These are phyloP conservation scores for Sarocladium oryzae DNA, from an alignment of 2,329 filamentous ascomycete genomes.

Conservation along the genomic window DNA sequence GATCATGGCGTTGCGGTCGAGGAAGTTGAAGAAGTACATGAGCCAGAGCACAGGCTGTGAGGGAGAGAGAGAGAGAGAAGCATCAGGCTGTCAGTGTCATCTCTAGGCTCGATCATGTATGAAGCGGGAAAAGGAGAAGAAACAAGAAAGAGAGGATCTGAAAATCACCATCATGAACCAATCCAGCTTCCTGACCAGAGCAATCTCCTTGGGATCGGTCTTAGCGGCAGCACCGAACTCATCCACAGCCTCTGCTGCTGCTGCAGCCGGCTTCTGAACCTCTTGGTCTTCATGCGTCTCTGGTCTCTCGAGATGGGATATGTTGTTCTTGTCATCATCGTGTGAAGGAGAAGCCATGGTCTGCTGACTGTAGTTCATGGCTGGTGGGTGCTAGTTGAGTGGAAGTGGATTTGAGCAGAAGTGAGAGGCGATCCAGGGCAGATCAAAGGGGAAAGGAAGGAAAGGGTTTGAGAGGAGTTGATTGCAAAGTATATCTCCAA, in stretches of 20 bases:
- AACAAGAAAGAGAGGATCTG: not conserved
- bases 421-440: too few species aligned
- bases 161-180: constrained; percentile 18
- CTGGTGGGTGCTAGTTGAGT: not conserved
- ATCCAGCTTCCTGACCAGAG: constrained; percentile 19
- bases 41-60: constrained; percentile 8
- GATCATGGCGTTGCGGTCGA: constrained; percentile 25
- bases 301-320: not conserved
- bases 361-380: not conserved
- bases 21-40: constrained; percentile 20
- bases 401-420: too few species aligned
- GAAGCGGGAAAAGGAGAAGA: not conserved
- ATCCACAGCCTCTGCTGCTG: not conserved
- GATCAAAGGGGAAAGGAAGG: too few species aligned
- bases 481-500: too few species aligned
- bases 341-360: not conserved
- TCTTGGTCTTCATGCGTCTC: not conserved
- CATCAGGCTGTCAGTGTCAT: too few species aligned
- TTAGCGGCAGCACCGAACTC: constrained; percentile 19
- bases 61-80: not conserved
- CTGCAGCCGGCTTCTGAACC: not conserved
- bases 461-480: too few species aligned
- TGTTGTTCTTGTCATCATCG: not conserved
- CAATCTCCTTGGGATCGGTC: constrained; percentile 17
- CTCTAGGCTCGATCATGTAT: not conserved